Evolutionary conservation across 2,329 filamentous ascomycete genomes (phyloP).

Genomic region (Endothia cerciana): DNA sequence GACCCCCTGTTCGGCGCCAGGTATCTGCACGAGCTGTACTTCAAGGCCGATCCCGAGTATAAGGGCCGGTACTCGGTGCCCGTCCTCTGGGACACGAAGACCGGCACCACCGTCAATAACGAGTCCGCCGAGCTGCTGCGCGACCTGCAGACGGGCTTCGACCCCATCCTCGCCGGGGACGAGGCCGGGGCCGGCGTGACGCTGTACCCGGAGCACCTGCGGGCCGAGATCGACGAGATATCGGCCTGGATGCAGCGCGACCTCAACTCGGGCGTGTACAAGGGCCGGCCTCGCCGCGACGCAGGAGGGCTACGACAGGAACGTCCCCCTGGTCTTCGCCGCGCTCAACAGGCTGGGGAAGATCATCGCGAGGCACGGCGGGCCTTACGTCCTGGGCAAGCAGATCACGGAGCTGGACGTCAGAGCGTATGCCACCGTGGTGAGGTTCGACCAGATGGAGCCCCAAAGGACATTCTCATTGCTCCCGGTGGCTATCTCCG

Average conservation of each 20-base stretch:
- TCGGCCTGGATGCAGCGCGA: constrained; percentile 58
- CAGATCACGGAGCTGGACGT: constrained; percentile 64
- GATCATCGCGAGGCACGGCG: constrained; percentile 36
- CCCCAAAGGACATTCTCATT: not conserved
- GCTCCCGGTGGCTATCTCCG: not conserved
- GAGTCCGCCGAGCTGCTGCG: constrained; percentile 62
- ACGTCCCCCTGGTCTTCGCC: constrained; percentile 59
- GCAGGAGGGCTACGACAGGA: constrained; percentile 59
- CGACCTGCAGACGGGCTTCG: constrained; percentile 60
- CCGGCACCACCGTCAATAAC: constrained; percentile 61
- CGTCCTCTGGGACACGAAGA: constrained; percentile 64
- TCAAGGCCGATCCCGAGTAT: constrained; percentile 62
- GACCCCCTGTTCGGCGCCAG: constrained; percentile 62
- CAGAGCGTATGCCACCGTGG: constrained; percentile 58
- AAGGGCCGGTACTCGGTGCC: constrained; percentile 65
- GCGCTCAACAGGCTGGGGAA: constrained; percentile 64
- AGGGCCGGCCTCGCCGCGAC: constrained; percentile 60
- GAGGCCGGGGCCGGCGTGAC: constrained; percentile 45
- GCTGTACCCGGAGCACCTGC: constrained; percentile 57
- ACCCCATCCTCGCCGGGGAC: constrained; percentile 41
- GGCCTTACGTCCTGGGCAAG: constrained; percentile 60
- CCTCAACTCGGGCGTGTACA: constrained; percentile 65
- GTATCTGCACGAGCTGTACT: constrained; percentile 66
- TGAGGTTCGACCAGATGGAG: constrained; percentile 57
- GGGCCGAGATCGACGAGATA: constrained; percentile 54